Evolutionary conservation across 169 alveolate species (phyloP), one percentile per base, ranked within the genome.

Genomic region (Fabrea salina): DNA sequence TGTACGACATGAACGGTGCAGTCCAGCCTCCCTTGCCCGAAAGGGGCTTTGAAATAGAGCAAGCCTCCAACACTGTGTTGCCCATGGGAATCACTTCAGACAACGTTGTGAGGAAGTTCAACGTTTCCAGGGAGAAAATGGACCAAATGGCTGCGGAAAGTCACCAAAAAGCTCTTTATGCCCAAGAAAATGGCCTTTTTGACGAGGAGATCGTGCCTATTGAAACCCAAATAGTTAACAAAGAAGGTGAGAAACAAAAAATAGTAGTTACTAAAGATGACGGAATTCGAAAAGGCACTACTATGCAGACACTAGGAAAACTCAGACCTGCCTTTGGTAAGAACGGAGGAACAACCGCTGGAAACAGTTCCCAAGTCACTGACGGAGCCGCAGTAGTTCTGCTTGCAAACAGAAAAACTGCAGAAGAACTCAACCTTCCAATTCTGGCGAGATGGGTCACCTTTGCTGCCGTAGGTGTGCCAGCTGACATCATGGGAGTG

Each of bases 301-400:
- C 96, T 30, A 44, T 83, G 16, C 95, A 84, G 50, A 82, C 87
- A 22, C 84, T 96, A 30, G 67, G 82, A 16, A 92, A 92, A 81
- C 89, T 96, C 54, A 90, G 89, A 75, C 97, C 99, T 1, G 96
- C 96, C 33, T 96, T 96, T 88, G 83, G 89, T 70, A 89, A 91
- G 57, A 93, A 89, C 41, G 99, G 99, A 11, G 81, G 93, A 59
- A 95, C 97, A 13, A 95, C 98, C 32, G 98, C 98, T 25, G 98
- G 98, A 58, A 96, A 95, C 86, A 86, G 96, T 50, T 89, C 96
- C 75, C 96, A 95, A 75, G 94, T 93, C 50, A 90, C 98, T 54
- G 99, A 96, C 81, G 98, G 99, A 6, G 98, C 97, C 11, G 97
- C 98, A 51, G 92, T 93, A 59, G 95, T 93, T 19, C 90, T 96